These are phyloP conservation scores for Nicotiana tabacum DNA, from an alignment of 257 asterid species.

Conservation along the genomic window DNA sequence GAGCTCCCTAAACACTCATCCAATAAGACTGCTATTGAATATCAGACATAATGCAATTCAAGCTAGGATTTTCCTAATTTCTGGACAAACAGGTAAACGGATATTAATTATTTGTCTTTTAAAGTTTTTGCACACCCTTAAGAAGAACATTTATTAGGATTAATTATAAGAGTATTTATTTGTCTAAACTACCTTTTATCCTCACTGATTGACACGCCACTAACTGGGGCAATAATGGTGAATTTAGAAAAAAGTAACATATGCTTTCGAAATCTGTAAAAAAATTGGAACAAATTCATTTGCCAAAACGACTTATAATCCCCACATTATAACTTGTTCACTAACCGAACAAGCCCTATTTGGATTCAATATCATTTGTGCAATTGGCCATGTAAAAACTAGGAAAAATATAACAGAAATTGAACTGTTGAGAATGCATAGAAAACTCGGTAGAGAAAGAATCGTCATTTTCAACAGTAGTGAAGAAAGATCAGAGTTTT, in stretches of 20 bases:
- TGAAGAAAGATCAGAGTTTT: background rate
- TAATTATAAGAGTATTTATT: background rate
- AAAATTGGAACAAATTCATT: background rate
- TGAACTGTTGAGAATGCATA: background rate
- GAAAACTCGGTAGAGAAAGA: background rate
- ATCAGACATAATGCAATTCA: background rate
- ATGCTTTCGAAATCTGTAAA: background rate
- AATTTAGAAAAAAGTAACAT: background rate
- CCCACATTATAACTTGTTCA: no score
- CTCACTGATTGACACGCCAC: background rate
- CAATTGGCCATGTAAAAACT: background rate
- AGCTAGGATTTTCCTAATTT: background rate
- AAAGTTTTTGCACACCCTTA: background rate
- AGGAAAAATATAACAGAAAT: background rate
- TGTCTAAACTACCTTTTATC: background rate
- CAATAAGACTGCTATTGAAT: background rate
- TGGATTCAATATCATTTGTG: background rate
- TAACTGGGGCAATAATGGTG: background rate
- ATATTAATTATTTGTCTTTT: background rate
- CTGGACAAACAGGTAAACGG: background rate
- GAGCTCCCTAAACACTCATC: background rate
- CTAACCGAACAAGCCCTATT: background rate
- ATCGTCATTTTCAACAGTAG: background rate
- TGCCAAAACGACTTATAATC: background rate
- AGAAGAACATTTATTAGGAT: background rate